Evolutionary conservation across 148 eudicot species (phyloP).

Genomic region (Cornus controversa): DNA sequence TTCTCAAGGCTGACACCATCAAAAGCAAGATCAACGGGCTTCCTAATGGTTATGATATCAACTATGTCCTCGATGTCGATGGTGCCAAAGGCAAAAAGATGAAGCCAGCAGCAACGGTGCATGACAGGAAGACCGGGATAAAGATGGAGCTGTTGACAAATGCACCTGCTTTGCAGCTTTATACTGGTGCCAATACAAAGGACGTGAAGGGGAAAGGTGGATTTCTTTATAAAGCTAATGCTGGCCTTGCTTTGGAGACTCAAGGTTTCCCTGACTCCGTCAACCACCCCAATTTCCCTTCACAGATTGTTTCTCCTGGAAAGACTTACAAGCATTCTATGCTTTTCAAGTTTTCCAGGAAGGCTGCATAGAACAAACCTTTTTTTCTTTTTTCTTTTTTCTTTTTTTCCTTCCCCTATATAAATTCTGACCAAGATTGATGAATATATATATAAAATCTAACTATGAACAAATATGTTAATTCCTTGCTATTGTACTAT

Average conservation of each 20-base stretch:
- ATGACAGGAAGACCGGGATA: constrained; percentile 48
- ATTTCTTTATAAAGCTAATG: constrained; percentile 41
- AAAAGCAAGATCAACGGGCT: constrained; percentile 49
- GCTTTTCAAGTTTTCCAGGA: constrained; percentile 50
- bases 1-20: constrained; percentile 45
- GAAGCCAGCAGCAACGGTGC: constrained; percentile 52
- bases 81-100: constrained; percentile 13
- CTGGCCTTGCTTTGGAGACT: constrained; percentile 76
- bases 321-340: constrained; percentile 52
- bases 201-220: constrained; percentile 67
- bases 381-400: too few species aligned
- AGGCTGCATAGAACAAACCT: not conserved
- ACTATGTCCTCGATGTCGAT: constrained; percentile 65
- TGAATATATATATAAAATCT: too few species aligned
- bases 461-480: too few species aligned
- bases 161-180: constrained; percentile 76
- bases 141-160: constrained; percentile 55
- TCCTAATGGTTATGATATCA: constrained; percentile 60
- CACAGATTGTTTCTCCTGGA: constrained; percentile 56
- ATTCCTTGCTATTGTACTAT: too few species aligned
- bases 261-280: constrained; percentile 87
- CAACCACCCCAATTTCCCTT: constrained; percentile 75
- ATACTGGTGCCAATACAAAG: constrained; percentile 44
- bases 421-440: too few species aligned
- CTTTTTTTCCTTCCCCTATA: too few species aligned